Evolutionary conservation across 306 rosid genomes (phyloP).

Genomic region (Inga oerstediana): DNA sequence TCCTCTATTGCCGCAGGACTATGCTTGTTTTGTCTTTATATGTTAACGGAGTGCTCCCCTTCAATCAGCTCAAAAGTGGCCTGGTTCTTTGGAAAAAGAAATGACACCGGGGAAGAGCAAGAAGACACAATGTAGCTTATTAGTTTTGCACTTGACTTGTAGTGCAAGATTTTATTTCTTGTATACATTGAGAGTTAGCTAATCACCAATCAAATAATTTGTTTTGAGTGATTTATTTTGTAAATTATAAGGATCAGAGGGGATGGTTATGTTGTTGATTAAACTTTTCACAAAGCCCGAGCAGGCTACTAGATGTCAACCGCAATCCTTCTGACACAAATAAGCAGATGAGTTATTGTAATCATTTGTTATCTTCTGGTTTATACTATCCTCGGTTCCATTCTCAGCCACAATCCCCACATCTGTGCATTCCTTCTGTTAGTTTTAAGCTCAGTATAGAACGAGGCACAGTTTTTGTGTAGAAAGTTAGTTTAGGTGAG

Average conservation of each 20-base stretch:
- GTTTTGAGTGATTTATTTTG: conserved; percentile 32
- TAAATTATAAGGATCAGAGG: neutral
- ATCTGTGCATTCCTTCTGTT: neutral
- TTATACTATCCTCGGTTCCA: neutral
- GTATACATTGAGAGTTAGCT: conserved; percentile 10
- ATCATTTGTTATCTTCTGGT: neutral
- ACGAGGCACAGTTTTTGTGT: neutral
- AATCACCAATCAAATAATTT: conserved; percentile 3
- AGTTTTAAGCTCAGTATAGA: neutral
- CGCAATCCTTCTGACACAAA: neutral
- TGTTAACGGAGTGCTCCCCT: conserved; percentile 63
- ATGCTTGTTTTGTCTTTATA: conserved; percentile 85
- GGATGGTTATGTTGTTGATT: neutral
- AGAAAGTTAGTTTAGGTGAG: too few relatives aligned
- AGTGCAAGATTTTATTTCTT: neutral
- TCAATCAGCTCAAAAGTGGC: conserved; percentile 49
- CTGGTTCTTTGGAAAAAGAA: conserved; percentile 60
- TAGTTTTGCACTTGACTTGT: conserved; percentile 33
- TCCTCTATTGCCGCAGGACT: conserved; percentile 54
- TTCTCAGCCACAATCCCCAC: neutral
- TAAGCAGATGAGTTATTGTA: neutral
- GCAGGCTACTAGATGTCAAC: neutral
- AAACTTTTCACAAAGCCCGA: neutral
- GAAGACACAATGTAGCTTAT: conserved; percentile 56
- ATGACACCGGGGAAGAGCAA: conserved; percentile 45